Evolutionary conservation across 1,284 basidiomycete species (phyloP), one percentile per base, ranked within the genome.

Genomic region (Tilletia caries): DNA sequence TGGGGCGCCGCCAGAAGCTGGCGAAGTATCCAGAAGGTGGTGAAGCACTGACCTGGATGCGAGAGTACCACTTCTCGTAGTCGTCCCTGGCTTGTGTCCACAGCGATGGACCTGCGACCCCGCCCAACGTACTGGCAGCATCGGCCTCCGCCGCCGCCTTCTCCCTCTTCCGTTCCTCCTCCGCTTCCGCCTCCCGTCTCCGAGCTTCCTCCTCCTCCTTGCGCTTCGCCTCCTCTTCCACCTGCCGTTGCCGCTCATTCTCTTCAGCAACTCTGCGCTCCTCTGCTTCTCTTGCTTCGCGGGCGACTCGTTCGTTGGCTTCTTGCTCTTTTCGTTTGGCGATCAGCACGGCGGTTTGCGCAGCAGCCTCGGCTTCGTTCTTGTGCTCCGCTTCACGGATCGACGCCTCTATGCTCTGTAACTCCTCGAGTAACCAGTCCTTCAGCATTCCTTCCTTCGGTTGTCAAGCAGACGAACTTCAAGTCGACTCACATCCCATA

Each of bases 301-400:
- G 73, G 0, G 79, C 79, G 65, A 71, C 72, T 10, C 69, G 70
- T 52, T 82, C 78, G 3, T 76, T 77, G 68, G 78, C 78, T 60
- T 77, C 79, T 46, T 78, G 78, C 10, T 68, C 62, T 52, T 71
- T 74, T 29, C 77, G 70, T 4, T 75, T 76, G 2, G 75, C 73
- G 37, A 76, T 74, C 13, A 81, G 68, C 58, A 73, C 68, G 3
- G 73, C 74, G 5, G 77, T 78, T 67, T 80, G 75, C 18, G 72
- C 74, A 13, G 75, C 77, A 0, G 75, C 75, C 0, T 67, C 71
- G 43, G 72, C 70, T 37, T 69, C 70, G 3, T 72, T 73, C 46
- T 73, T 72, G 20, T 69, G 67, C 70, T 82, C 79, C 12, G 77
- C 81, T 1, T 75, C 72, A 2, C 76, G 74, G 64, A 83, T 82